These are phyloP conservation scores for Cercospora citrullina DNA, from an alignment of 2,329 filamentous ascomycete genomes.

Conservation along the genomic window DNA sequence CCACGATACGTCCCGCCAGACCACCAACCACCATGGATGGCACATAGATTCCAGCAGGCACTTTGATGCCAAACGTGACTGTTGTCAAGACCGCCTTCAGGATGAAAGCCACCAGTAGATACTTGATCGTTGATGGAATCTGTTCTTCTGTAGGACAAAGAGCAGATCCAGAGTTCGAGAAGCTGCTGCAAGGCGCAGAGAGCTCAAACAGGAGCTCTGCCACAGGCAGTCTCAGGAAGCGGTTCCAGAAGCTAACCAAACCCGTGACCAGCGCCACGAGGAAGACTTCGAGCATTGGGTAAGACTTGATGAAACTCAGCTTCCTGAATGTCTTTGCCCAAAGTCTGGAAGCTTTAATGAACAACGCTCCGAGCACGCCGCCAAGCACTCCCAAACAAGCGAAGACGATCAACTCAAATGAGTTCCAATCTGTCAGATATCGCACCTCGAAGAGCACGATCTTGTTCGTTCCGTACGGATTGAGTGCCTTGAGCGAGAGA, in stretches of 20 bases:
- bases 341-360: constrained; percentile 90
- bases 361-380: constrained; percentile 80
- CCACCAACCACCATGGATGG: constrained; percentile 98
- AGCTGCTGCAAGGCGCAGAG: constrained; percentile 79
- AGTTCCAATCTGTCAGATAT: constrained; percentile 87
- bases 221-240: constrained; percentile 83
- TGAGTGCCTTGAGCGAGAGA: constrained; percentile 87
- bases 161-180: constrained; percentile 66
- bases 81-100: constrained; percentile 87
- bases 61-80: constrained; percentile 93
- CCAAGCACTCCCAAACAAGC: constrained; percentile 83
- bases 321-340: constrained; percentile 91
- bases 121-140: constrained; percentile 73
- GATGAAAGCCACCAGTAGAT: constrained; percentile 74
- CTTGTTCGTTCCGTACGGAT: constrained; percentile 94
- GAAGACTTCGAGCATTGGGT: constrained; percentile 82
- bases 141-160: constrained; percentile 75
- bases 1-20: constrained; percentile 82
- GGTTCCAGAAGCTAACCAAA: constrained; percentile 88
- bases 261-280: constrained; percentile 85
- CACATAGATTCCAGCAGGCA: constrained; percentile 95
- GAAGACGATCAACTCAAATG: constrained; percentile 85
- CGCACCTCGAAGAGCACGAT: constrained; percentile 96
- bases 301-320: constrained; percentile 74
- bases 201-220: constrained; percentile 88